These are phyloP conservation scores for Aureobasidium uvarum DNA, from an alignment of 2,329 filamentous ascomycete genomes.

Conservation along the genomic window DNA sequence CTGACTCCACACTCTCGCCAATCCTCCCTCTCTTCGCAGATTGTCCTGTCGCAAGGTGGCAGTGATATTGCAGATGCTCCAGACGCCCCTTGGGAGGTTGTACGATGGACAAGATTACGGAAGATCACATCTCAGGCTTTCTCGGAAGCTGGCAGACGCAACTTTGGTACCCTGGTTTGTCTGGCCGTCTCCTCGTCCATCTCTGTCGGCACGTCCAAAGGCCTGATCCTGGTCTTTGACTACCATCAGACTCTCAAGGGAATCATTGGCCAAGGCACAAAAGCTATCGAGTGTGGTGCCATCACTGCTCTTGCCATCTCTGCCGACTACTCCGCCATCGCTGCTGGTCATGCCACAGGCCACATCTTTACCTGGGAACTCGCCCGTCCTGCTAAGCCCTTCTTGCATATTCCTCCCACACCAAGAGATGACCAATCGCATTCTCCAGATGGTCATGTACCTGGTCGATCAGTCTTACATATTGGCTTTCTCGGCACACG, in stretches of 20 bases:
- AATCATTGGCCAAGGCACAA: conserved; percentile 90
- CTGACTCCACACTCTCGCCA: conserved; percentile 72
- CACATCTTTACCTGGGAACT: conserved; percentile 98
- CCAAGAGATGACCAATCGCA: conserved; percentile 64
- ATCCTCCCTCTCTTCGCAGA: conserved; percentile 71
- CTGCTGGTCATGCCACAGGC: conserved; percentile 83
- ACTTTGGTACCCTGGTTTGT: conserved; percentile 88
- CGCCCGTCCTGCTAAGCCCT: conserved; percentile 74
- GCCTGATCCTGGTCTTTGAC: conserved; percentile 92
- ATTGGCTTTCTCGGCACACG: conserved; percentile 92
- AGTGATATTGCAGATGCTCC: conserved; percentile 54
- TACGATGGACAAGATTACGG: conserved; percentile 89
- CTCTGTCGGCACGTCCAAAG: conserved; percentile 88
- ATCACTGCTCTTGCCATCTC: conserved; percentile 87
- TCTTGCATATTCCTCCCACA: conserved; percentile 79
- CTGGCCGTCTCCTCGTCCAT: conserved; percentile 84
- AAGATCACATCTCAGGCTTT: conserved; percentile 89
- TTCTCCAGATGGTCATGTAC: conserved; percentile 77
- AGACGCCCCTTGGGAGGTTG: conserved; percentile 90
- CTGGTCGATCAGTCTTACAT: conserved; percentile 75
- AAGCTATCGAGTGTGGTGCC: conserved; percentile 86
- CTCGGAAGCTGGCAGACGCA: conserved; percentile 86
- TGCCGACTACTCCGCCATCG: conserved; percentile 88
- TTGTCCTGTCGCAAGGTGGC: conserved; percentile 53
- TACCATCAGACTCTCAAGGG: conserved; percentile 94